phyloP scores from a whole-genome alignment of 2,329 filamentous ascomycete species.

The Verticillium nubilum region DNA sequence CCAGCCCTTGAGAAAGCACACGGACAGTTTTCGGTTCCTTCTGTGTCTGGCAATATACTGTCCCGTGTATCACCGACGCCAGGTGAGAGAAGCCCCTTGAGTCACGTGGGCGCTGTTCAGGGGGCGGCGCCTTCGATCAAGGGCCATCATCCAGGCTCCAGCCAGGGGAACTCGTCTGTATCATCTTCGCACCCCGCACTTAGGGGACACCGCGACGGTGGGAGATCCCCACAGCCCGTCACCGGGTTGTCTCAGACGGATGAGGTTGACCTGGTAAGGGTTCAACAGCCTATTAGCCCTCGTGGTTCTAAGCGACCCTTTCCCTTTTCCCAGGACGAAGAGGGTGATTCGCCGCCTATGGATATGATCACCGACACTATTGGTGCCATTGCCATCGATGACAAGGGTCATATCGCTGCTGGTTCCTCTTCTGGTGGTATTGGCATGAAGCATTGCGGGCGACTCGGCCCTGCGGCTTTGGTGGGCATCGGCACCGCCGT shows the following conservation, averaged over 20 bases:
- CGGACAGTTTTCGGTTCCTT: not conserved
- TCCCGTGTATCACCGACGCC: conserved; percentile 7
- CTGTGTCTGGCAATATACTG: not conserved
- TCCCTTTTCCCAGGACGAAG: conserved; percentile 13
- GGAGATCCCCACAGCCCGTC: conserved; percentile 6
- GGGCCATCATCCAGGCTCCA: not conserved
- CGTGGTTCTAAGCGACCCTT: conserved; percentile 30
- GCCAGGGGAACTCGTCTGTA: not conserved
- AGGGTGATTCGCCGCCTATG: conserved; percentile 29
- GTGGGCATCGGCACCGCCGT: conserved; percentile 89
- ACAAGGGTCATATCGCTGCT: conserved; percentile 80
- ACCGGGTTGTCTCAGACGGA: not conserved
- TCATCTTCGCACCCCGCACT: conserved; percentile 1
- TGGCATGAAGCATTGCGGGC: conserved; percentile 93
- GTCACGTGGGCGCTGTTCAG: conserved; percentile 14
- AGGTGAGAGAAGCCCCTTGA: conserved; percentile 19
- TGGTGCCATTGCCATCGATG: conserved; percentile 89
- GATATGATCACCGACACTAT: conserved; percentile 84
- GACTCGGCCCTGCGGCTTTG: conserved; percentile 86
- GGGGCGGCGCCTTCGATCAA: not conserved
- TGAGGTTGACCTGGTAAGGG: not conserved
- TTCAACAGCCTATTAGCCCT: conserved; percentile 4
- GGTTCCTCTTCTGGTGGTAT: conserved; percentile 96
- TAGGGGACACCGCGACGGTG: conserved; percentile 10
- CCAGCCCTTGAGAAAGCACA: conserved; percentile 10